Evolutionary conservation across 768 basidiomycete species (phyloP).

Genomic region (Asterophora lycoperdoides): DNA sequence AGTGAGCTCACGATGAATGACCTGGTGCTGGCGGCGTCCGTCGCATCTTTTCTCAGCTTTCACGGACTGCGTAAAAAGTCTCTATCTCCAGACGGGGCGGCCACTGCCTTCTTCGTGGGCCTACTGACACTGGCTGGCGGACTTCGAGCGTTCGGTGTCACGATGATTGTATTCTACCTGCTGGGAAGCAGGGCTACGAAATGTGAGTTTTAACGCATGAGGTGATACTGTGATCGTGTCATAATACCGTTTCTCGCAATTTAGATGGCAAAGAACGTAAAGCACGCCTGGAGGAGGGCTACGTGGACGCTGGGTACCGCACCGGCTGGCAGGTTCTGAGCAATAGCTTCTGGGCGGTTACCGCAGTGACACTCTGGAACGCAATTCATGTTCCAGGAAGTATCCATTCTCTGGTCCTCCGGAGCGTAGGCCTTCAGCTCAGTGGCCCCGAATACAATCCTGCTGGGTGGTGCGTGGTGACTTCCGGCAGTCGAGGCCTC

Average conservation of each 20-base stretch:
- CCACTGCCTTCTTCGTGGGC: conserved; percentile 74
- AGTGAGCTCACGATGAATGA: conserved; percentile 8
- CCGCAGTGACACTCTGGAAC: conserved; percentile 63
- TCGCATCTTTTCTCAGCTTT: conserved; percentile 51
- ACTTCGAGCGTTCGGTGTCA: conserved; percentile 57
- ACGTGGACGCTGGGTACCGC: conserved; percentile 69
- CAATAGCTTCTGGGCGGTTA: conserved; percentile 66
- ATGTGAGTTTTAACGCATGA: conserved; percentile 35
- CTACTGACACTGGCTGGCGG: conserved; percentile 68
- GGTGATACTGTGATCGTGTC: neutral
- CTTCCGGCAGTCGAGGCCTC: conserved; percentile 52
- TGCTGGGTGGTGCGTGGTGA: conserved; percentile 59
- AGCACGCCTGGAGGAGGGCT: conserved; percentile 71
- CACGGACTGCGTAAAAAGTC: conserved; percentile 76
- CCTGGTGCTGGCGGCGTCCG: conserved; percentile 22
- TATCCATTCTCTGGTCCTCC: conserved; percentile 31
- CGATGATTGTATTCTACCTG: conserved; percentile 76
- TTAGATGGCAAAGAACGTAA: conserved; percentile 74
- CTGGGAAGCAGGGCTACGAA: conserved; percentile 82
- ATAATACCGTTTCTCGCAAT: no score
- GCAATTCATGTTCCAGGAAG: conserved; percentile 45
- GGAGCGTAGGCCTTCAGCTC: conserved; percentile 18
- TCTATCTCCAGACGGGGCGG: conserved; percentile 71
- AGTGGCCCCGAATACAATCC: conserved; percentile 31
- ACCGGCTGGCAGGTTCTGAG: conserved; percentile 78